Conservation (phyloP, 2,329 filamentous ascomycete genomes). For the Botrytis medusae region DNA sequence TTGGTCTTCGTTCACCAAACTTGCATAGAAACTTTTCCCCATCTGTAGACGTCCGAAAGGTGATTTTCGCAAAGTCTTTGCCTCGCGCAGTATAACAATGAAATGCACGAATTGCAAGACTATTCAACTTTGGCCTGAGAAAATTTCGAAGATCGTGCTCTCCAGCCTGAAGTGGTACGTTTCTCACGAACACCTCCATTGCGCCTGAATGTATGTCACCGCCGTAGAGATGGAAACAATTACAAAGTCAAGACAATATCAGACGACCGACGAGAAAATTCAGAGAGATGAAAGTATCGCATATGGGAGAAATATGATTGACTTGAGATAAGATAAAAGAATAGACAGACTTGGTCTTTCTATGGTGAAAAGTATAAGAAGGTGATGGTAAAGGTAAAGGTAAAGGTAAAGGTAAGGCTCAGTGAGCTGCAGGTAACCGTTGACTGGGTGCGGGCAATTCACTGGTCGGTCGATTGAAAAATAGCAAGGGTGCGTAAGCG, state of each 20-base stretch:
- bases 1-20: conserved; percentile 33
- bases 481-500: background rate
- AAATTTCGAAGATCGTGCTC: conserved; percentile 44
- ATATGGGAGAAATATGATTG: background rate
- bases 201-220: background rate
- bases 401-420: background rate
- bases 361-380: background rate
- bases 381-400: background rate
- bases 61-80: conserved; percentile 47
- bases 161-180: conserved; percentile 45
- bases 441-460: background rate
- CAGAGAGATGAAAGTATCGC: background rate
- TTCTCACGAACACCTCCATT: conserved; percentile 50
- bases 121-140: conserved; percentile 42
- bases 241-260: background rate
- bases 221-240: background rate
- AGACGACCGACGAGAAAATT: background rate
- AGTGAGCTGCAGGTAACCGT: background rate
- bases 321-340: background rate
- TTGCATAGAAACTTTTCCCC: conserved; percentile 46
- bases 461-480: background rate
- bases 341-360: background rate
- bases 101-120: conserved; percentile 45
- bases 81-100: conserved; percentile 46
- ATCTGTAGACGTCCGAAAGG: conserved; percentile 45